phyloP scores from a whole-genome alignment of 768 basidiomycete genomes.

The Chlorophyllum brunneum region DNA sequence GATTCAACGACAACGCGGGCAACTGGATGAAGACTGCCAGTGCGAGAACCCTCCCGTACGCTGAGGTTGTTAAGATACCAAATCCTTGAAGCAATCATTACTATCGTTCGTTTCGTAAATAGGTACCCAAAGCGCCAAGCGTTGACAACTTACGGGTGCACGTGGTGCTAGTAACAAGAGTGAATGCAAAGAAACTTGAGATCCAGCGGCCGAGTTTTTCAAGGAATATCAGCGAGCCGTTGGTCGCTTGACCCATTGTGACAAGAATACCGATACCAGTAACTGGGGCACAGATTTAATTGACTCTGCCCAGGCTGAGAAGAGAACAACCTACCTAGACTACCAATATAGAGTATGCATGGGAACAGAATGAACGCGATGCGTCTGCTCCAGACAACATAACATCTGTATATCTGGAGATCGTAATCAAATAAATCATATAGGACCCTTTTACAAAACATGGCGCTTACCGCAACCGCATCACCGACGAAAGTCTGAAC shows the following conservation, averaged over 20 bases:
- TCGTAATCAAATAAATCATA: background rate
- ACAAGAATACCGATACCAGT: conserved; percentile 28
- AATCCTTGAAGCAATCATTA: conserved; percentile 29
- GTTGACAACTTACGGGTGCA: conserved; percentile 26
- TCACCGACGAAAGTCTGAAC: conserved; percentile 36
- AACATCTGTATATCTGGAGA: conserved; percentile 26
- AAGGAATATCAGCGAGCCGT: conserved; percentile 28
- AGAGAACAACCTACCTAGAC: conserved; percentile 21
- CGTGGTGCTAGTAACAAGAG: conserved; percentile 32
- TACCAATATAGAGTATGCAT: conserved; percentile 24
- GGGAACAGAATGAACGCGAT: conserved; percentile 23
- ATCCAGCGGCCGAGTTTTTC: conserved; percentile 33
- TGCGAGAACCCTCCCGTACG: conserved; percentile 17
- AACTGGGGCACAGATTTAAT: conserved; percentile 14
- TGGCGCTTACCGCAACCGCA: conserved; percentile 26
- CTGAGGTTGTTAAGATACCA: conserved; percentile 28
- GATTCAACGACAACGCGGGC: conserved; percentile 34
- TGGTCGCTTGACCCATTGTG: conserved; percentile 25
- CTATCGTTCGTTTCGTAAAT: conserved; percentile 7
- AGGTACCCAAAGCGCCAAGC: background rate
- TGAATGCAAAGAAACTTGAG: conserved; percentile 33
- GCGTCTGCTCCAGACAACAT: conserved; percentile 28
- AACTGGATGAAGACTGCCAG: conserved; percentile 25
- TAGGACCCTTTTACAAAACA: background rate
- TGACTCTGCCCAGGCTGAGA: background rate